Base-by-base conservation (phyloP, 1,284 basidiomycete genomes). In the Cutaneotrichosporon sp. region DNA sequence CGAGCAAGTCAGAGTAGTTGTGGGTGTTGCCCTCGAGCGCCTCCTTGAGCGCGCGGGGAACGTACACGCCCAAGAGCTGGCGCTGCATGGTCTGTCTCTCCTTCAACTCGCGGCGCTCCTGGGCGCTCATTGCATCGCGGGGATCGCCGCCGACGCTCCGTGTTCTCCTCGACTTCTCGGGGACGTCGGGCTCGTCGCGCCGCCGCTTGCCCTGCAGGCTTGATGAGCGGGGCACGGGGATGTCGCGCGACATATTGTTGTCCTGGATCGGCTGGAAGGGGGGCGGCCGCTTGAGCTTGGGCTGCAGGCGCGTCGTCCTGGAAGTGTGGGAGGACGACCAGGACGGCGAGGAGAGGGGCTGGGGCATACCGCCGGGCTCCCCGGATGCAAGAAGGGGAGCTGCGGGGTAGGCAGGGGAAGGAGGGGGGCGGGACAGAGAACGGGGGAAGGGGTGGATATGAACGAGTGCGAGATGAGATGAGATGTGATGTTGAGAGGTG, bases 1-100 rank as follows among this genome's bases (percentile, higher is more conserved):
- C 72, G 22, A 84, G 72, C 18, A 86, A 80, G 67, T 85, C 83
- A 59, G 81, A 79, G 72, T 85, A 86, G 57, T 79, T 76, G 14
- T 74, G 71, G 53, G 74, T 72, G 52, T 79, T 74, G 31, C 82
- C 82, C 68, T 72, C 66, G 11, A 69, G 59, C 16, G 69, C 72
- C 54, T 77, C 75, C 56, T 70, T 69, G 42, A 80, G 64, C 0
- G 79, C 79, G 42, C 76, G 77, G 18, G 76, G 72, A 2, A 80
- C 78, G 58, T 78, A 80, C 22, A 77, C 75, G 33, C 73, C 73
- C 38, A 80, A 79, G 22, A 80, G 67, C 54, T 75, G 74, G 50
- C 75, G 63, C 64, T 80, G 78, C 59, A 79, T 50, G 4, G 74
- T 72, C 59, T 77, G 73, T 31, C 71, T 59, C 61, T 77, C 74